Conservation (phyloP, 2,329 filamentous ascomycete genomes). For the Juglanconis juglandina region DNA sequence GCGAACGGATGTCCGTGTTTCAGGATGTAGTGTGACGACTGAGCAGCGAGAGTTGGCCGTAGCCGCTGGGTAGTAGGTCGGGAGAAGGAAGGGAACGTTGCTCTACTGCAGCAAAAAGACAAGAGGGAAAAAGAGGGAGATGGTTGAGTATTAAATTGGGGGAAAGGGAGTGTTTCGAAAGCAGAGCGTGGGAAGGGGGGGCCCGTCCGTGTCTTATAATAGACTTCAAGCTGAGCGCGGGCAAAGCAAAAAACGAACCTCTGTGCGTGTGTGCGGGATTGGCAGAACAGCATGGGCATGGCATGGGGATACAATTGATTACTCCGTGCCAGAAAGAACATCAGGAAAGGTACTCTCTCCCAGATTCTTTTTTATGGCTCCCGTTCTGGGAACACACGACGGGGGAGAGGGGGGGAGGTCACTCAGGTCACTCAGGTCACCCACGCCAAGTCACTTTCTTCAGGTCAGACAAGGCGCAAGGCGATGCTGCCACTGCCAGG, state of each 20-base stretch:
- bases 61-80: neutral
- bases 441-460: neutral
- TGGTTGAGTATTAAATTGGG: conserved; percentile 14
- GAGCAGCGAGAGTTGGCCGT: neutral
- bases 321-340: conserved; percentile 6
- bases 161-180: conserved; percentile 19
- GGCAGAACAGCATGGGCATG: neutral
- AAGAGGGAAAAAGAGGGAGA: conserved; percentile 8
- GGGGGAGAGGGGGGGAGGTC: neutral
- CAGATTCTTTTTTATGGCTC: neutral
- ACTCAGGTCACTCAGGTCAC: neutral
- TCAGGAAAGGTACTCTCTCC: neutral
- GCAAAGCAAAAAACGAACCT: conserved; percentile 9
- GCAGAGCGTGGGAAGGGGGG: conserved; percentile 20
- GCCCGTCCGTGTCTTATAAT: conserved; percentile 22
- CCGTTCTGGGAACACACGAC: neutral
- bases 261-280: conserved; percentile 4
- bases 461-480: neutral
- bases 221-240: conserved; percentile 18
- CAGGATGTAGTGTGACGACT: conserved; percentile 4
- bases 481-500: neutral
- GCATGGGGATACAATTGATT: neutral
- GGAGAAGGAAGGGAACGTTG: neutral
- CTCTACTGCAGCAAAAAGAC: neutral
- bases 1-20: conserved; percentile 8